Evolutionary conservation across 2,329 filamentous ascomycete species (phyloP), one percentile per base, ranked within the genome.

Genomic region (Sordariomycetes sp.): DNA sequence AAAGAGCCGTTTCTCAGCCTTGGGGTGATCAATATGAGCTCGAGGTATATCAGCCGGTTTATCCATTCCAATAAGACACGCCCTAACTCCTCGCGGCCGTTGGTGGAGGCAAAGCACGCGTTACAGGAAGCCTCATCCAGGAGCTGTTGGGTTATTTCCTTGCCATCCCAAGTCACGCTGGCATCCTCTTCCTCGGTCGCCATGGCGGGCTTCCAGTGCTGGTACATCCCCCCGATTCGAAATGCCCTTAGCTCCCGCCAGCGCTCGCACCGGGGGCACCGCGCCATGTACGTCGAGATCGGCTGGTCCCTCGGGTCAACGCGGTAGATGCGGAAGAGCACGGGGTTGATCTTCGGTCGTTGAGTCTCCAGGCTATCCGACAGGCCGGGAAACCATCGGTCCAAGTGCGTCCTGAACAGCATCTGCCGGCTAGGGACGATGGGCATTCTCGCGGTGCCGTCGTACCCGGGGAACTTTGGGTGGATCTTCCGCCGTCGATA

Each of bases 191-290:
- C 6, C 8, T 10, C 54, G n/a, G 39, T 32, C 7, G 17, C n/a
- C 32, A 32, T 34, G 25, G 10, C 5, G 25, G 51, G 32, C 32
- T 17, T 35, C 25, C 25, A 53, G 22, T 32, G 51, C 6, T 5
- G 24, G 51, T 32, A 35, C 12, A 3, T 15, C 7, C 51, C 51
- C n/a, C 55, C 32, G 12, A 57, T 39, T 2, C 55, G 45, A 32
- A 57, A 53, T 17, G 25, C 22, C 17, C 55, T 48, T 12, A 52
- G 54, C 53, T 57, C 48, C 34, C 54, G 56, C 53, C 59, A 45
- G 42, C 39, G 45, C n/a, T 42, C 35, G 53, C 55, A 57, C 32
- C 36, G 10, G 20, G 34, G 52, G 51, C 56, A 39, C 53, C 53
- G 22, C 54, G 58, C 53, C 48, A 53, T 28, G 48, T 52, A 39